Evolutionary conservation across 768 basidiomycete species (phyloP), one percentile per base, ranked within the genome.

Genomic region (Lactarius evosmus): DNA sequence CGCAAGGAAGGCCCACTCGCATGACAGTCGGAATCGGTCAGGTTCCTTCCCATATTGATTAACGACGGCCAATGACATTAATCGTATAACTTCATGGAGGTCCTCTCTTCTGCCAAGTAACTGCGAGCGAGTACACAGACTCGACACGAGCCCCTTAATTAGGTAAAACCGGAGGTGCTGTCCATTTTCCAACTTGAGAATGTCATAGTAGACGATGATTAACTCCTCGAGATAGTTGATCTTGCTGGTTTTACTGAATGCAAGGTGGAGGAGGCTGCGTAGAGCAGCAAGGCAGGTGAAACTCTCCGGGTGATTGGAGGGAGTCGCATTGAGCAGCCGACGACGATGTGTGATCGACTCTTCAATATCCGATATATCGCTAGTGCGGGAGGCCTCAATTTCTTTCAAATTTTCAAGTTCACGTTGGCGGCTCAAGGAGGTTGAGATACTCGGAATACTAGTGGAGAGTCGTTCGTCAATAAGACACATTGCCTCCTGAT

Each of bases 391-490:
- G 19, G 52, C 50, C 29, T 60, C 52, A 19, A 34, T 40, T 19
- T 60, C 58, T 30, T 60, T 51, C 58, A 49, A 60, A n/a, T 49
- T 29, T 7, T 36, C 50, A 16, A 60, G 50, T 19, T 60, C 58
- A 14, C 52, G 49, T 27, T 51, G 36, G 27, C n/a, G 52, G 9
- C 27, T 52, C 16, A 27, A 6, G 7, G 51, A 49, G n/a, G 19
- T 27, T n/a, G 16, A 12, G 22, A 27, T 36, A 8, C 25, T 50
- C 6, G 36, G 27, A 6, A 34, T 36, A 12, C 49, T 40, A n/a
- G 14, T 46, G 2, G 2, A 19, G 29, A 60, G 58, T 38, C 25
- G 27, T 14, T 40, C 58, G 38, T 60, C 49, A 27, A 60, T 49
- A 27, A 38, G 19, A 8, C 33, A 19, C 25, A 60, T 60, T 60